Evolutionary conservation across 1,284 basidiomycete species (phyloP).

Genomic region (Cutaneotrichosporon arboriforme): DNA sequence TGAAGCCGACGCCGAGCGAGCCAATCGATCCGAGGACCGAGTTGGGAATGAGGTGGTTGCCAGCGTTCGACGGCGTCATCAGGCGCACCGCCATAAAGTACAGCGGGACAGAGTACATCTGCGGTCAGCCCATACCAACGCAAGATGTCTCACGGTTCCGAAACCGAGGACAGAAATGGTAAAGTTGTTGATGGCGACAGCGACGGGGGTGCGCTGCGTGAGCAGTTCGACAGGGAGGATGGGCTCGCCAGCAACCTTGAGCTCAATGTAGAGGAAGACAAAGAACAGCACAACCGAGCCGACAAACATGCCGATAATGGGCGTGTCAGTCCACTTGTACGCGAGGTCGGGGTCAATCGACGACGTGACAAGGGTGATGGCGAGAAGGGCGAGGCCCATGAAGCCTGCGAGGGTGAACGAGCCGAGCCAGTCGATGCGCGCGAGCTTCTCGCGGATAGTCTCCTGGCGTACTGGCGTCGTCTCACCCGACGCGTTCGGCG

Average conservation of each 20-base stretch:
- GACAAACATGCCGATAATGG: conserved; percentile 61
- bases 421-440: conserved; percentile 75
- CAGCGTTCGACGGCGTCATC: conserved; percentile 64
- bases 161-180: conserved; percentile 59
- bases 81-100: conserved; percentile 83
- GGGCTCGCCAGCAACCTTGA: conserved; percentile 66
- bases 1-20: conserved; percentile 78
- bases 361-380: conserved; percentile 66
- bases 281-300: conserved; percentile 55
- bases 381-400: conserved; percentile 68
- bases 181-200: conserved; percentile 74
- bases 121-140: conserved; percentile 8
- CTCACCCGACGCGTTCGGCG: conserved; percentile 50
- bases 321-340: conserved; percentile 59
- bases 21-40: conserved; percentile 74
- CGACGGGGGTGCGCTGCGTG: conserved; percentile 60
- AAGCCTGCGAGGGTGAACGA: conserved; percentile 68
- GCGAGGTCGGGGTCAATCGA: conserved; percentile 21
- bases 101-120: conserved; percentile 81
- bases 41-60: conserved; percentile 80
- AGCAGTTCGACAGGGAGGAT: conserved; percentile 78
- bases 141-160: conserved; percentile 61
- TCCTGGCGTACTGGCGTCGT: conserved; percentile 57
- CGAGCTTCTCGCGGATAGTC: conserved; percentile 60
- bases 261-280: conserved; percentile 68